A percentile compares a stretch with the other conserved stretches of the same genome.
Evolutionary conservation across 2,329 filamentous ascomycete species (phyloP).

Genomic region (Penicillium freii): DNA sequence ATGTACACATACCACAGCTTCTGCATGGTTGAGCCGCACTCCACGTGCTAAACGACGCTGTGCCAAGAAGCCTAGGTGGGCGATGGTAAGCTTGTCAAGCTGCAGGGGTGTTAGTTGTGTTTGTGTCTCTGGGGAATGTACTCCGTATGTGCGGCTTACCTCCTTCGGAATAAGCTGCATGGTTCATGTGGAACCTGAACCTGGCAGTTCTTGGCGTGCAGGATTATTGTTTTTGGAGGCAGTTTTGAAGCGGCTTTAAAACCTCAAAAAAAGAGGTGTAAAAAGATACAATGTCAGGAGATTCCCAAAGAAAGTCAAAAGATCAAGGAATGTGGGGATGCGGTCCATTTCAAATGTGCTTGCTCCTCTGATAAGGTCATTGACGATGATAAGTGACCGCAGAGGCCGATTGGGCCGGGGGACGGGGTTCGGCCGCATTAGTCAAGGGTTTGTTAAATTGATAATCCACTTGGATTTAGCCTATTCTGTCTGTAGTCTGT

Average conservation of each 20-base stretch:
- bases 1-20: slow-evolving; percentile 65
- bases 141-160: slow-evolving; percentile 29
- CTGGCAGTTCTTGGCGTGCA: slow-evolving; percentile 19
- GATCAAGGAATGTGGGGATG: slow-evolving; percentile 20
- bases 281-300: not conserved
- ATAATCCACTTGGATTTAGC: not conserved
- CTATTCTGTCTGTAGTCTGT: not conserved
- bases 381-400: slow-evolving; percentile 20
- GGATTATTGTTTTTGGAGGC: not conserved
- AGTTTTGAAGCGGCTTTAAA: not conserved
- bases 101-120: slow-evolving; percentile 39
- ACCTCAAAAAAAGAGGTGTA: not conserved
- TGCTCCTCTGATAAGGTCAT: slow-evolving; percentile 12
- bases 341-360: slow-evolving; percentile 12
- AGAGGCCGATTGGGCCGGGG: slow-evolving; percentile 23
- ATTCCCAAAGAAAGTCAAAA: not conserved
- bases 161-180: slow-evolving; percentile 51
- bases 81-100: slow-evolving; percentile 95
- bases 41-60: slow-evolving; percentile 85
- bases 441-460: slow-evolving; percentile 20
- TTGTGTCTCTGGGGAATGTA: not conserved
- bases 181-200: slow-evolving; percentile 23
- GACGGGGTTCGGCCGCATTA: slow-evolving; percentile 18
- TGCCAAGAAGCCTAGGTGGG: slow-evolving; percentile 81
- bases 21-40: slow-evolving; percentile 83